These are phyloP conservation scores for Penicillium thymicola DNA, from an alignment of 2,329 filamentous ascomycete species.

Conservation along the genomic window DNA sequence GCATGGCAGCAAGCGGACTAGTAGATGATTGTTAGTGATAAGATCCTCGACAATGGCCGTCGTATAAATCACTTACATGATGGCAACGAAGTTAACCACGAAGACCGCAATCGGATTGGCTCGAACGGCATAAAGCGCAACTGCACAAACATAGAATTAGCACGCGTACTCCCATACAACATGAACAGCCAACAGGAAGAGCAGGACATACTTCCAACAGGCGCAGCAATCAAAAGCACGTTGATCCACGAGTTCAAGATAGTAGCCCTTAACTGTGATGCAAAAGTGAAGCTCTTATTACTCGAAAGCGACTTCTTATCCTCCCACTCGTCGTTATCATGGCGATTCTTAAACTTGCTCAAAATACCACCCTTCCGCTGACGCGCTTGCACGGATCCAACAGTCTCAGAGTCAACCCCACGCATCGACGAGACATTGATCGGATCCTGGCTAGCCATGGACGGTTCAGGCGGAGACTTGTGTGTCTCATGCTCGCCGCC, in stretches of 20 bases:
- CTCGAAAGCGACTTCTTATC: conserved; percentile 20
- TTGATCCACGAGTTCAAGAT: conserved; percentile 86
- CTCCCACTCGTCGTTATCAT: conserved; percentile 14
- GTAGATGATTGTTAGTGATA: not conserved
- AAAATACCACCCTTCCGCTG: conserved; percentile 24
- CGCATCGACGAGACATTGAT: conserved; percentile 28
- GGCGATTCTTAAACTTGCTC: conserved; percentile 14
- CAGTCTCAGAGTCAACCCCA: conserved; percentile 12
- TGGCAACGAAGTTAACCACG: conserved; percentile 88
- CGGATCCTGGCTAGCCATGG: conserved; percentile 30
- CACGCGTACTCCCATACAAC: not conserved
- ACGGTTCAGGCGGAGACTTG: conserved; percentile 17
- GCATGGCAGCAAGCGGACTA: conserved; percentile 73
- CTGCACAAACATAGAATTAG: conserved; percentile 14
- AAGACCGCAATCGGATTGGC: conserved; percentile 66
- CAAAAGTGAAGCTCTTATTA: conserved; percentile 35
- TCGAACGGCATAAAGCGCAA: conserved; percentile 65
- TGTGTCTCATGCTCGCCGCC: conserved; percentile 20
- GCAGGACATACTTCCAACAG: conserved; percentile 58
- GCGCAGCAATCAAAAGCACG: conserved; percentile 71
- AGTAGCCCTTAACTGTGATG: conserved; percentile 57
- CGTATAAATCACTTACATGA: conserved; percentile 53
- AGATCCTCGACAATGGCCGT: not conserved
- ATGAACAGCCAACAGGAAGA: not conserved
- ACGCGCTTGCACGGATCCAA: conserved; percentile 20